phyloP scores from a whole-genome alignment of 768 basidiomycete genomes.

The Gelatoporia subvermispora region DNA sequence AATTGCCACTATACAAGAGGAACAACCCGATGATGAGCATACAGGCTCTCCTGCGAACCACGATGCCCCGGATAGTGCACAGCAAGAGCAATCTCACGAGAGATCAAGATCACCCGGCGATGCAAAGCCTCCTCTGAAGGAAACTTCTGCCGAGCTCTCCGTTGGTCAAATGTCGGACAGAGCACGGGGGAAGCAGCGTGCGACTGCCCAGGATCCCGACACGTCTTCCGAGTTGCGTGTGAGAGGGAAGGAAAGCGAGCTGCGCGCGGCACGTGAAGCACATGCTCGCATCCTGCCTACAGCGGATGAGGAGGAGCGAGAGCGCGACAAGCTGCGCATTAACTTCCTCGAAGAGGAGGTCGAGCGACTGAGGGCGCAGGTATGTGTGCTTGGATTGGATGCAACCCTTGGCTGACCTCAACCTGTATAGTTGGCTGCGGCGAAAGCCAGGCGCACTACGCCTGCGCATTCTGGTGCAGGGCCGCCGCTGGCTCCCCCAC shows the following conservation, averaged over 20 bases:
- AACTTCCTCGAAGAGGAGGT: conserved; percentile 64
- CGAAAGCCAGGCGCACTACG: background rate
- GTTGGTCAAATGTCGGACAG: conserved; percentile 21
- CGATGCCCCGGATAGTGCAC: too few relatives aligned
- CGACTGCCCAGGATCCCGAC: conserved; percentile 21
- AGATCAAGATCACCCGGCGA: too few relatives aligned
- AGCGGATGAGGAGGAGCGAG: conserved; percentile 42
- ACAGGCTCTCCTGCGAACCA: too few relatives aligned
- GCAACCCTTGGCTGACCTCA: background rate
- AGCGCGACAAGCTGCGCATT: conserved; percentile 59
- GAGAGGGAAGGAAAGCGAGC: conserved; percentile 58
- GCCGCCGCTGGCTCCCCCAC: conserved; percentile 35
- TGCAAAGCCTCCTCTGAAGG: too few relatives aligned
- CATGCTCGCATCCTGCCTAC: conserved; percentile 35
- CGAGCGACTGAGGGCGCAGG: conserved; percentile 50
- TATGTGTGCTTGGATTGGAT: conserved; percentile 2
- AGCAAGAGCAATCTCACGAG: too few relatives aligned
- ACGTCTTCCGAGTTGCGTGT: conserved; percentile 44
- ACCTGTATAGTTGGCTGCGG: conserved; percentile 1
- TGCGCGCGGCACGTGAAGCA: conserved; percentile 50
- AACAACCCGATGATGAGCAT: too few relatives aligned
- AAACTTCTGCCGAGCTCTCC: too few relatives aligned
- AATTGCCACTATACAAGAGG: too few relatives aligned
- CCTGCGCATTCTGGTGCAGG: too few relatives aligned
- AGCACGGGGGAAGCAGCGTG: conserved; percentile 24